Percentiles rank a stretch among this genome's conserved stretches.
Evolutionary conservation across 139 green algal genomes (phyloP).

Genomic region (Nannochloris sp.): DNA sequence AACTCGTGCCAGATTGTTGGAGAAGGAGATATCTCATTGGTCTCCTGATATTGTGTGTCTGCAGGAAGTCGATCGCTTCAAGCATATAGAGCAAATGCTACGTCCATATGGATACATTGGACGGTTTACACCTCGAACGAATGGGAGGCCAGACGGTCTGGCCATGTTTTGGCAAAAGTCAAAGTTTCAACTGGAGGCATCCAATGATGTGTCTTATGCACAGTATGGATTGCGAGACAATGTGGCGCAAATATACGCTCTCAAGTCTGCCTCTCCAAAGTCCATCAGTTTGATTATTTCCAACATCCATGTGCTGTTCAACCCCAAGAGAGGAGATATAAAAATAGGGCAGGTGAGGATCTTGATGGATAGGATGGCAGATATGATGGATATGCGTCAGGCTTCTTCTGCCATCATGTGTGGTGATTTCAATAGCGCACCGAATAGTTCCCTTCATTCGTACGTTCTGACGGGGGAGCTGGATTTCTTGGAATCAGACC

Average conservation of each 20-base stretch:
- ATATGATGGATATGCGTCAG: conserved; percentile 2
- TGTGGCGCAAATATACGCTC: conserved; percentile 49
- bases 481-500: conserved; percentile 26
- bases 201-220: conserved; percentile 36
- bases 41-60: conserved; percentile 57
- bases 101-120: conserved; percentile 30
- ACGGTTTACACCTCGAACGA: conserved; percentile 29
- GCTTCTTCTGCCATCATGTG: conserved; percentile 16
- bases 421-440: conserved; percentile 62
- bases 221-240: conserved; percentile 65
- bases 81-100: conserved; percentile 39
- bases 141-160: conserved; percentile 46
- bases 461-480: conserved; percentile 37
- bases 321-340: conserved; percentile 68
- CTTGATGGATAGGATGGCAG: conserved; percentile 28
- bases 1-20: conserved; percentile 21
- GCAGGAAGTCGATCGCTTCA: conserved; percentile 70
- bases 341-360: conserved; percentile 62
- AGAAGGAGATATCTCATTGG: conserved; percentile 15
- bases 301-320: conserved; percentile 85
- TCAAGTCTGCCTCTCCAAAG: not conserved
- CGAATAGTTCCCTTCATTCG: conserved; percentile 41
- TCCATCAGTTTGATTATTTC: conserved; percentile 31
- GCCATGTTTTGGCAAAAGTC: conserved; percentile 54
- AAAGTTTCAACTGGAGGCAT: conserved; percentile 10